Evolutionary conservation across 805 yeast genomes (phyloP), one percentile per base, ranked within the genome.

Genomic region (Lipomyces japonicus): DNA sequence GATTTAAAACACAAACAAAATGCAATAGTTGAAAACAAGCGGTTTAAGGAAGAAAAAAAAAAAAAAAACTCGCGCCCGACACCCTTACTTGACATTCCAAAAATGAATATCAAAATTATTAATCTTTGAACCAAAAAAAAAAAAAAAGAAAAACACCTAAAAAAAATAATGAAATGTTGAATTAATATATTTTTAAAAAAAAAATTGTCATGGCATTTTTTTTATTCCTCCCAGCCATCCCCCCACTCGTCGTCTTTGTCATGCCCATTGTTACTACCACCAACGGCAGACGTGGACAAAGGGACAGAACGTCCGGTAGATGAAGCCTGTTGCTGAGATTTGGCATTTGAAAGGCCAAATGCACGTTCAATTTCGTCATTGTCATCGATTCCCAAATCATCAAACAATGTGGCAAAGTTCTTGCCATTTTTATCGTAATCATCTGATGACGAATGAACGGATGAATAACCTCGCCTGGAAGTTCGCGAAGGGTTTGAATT

Each of bases 311-410:
- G 35, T 9, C 86, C 79, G 35, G 72, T 55, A 83, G 68, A 48
- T 74, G 73, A n/a, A 86, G 77, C 67, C 74, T 77, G 59, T 78
- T 75, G 55, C 69, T 68, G 22, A 90, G 89, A 63, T 71, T 79
- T 39, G 69, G 61, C 54, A 77, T 60, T 2, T n/a, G n/a, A n/a
- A n/a, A n/a, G n/a, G n/a, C 93, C 93, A 70, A 83, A 83, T 2
- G 91, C 89, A 22, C 83, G 81, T 50, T 75, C 78, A 16, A 80
- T 71, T 3, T 62, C 66, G 62, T 41, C 70, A 54, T 42, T 61
- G 18, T 51, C 60, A 25, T 69, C 74, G 9, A 67, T 68, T 18
- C 71, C 77, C 21, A 81, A 58, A 5, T 78, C 81, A 58, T 80
- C 84, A 64, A 83, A 83, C 43, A 83, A 66, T 56, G 71, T 70